phyloP scores from a whole-genome alignment of 2,329 filamentous ascomycete species.

The Seiridium unicorne region DNA sequence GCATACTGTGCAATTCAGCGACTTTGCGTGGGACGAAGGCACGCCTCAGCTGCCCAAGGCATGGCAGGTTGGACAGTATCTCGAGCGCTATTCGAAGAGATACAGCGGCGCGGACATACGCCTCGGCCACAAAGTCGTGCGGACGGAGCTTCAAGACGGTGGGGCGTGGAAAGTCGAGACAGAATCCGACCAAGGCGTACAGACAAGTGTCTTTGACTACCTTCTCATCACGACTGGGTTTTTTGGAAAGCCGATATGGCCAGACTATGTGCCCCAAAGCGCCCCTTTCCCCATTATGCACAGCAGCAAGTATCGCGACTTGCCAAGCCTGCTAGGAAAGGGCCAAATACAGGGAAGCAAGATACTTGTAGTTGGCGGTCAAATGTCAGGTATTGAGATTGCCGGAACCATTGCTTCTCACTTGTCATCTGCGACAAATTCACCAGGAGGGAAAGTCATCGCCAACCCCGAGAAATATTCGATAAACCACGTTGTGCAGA shows the following conservation, averaged over 20 bases:
- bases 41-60: slow-evolving; percentile 70
- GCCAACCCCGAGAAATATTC: slow-evolving; percentile 47
- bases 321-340: slow-evolving; percentile 45
- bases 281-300: slow-evolving; percentile 56
- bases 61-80: slow-evolving; percentile 73
- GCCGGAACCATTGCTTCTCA: slow-evolving; percentile 71
- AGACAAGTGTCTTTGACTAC: slow-evolving; percentile 62
- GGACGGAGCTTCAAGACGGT: slow-evolving; percentile 31
- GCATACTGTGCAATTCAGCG: slow-evolving; percentile 72
- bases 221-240: slow-evolving; percentile 74
- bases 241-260: slow-evolving; percentile 63
- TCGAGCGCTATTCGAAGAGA: slow-evolving; percentile 60
- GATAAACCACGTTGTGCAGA: slow-evolving; percentile 67
- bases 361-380: slow-evolving; percentile 73
- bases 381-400: slow-evolving; percentile 80
- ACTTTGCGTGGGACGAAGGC: slow-evolving; percentile 65
- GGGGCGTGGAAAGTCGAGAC: slow-evolving; percentile 41
- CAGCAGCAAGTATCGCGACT: slow-evolving; percentile 63
- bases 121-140: slow-evolving; percentile 46
- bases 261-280: slow-evolving; percentile 36
- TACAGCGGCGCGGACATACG: slow-evolving; percentile 51
- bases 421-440: slow-evolving; percentile 61
- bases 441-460: slow-evolving; percentile 42
- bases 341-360: slow-evolving; percentile 45
- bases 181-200: slow-evolving; percentile 29